A percentile compares a stretch with the other conserved stretches of the same genome.
These are phyloP conservation scores for Hymenoscyphus scutula DNA, from an alignment of 2,329 filamentous ascomycete species.

Conservation along the genomic window DNA sequence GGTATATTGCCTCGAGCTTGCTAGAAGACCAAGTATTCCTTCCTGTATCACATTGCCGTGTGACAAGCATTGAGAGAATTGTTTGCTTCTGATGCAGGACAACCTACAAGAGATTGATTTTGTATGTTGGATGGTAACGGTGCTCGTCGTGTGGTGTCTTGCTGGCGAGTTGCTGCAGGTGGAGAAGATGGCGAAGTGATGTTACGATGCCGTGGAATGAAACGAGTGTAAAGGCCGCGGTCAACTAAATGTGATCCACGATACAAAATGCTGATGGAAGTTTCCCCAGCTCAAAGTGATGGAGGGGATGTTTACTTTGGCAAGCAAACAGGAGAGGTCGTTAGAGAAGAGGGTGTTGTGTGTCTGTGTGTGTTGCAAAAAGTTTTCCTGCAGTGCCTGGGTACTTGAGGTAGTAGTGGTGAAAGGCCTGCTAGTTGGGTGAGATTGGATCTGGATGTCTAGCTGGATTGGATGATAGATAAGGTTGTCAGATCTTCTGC, in stretches of 20 bases:
- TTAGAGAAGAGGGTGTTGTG: background rate
- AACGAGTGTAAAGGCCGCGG: slow-evolving; percentile 33
- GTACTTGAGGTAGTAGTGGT: slow-evolving; percentile 21
- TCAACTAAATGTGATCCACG: slow-evolving; percentile 30
- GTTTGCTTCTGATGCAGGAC: slow-evolving; percentile 25
- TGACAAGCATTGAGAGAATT: slow-evolving; percentile 39
- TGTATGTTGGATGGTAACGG: slow-evolving; percentile 10
- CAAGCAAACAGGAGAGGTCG: background rate
- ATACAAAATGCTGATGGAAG: slow-evolving; percentile 31
- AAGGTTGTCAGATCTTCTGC: slow-evolving; percentile 30
- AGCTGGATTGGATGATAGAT: slow-evolving; percentile 23
- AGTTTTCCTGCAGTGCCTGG: slow-evolving; percentile 25
- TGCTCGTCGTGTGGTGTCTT: slow-evolving; percentile 7
- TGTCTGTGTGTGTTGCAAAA: slow-evolving; percentile 19
- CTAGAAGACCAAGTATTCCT: slow-evolving; percentile 40
- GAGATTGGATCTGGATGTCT: slow-evolving; percentile 2
- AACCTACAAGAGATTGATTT: slow-evolving; percentile 20
- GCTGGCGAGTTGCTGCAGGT: slow-evolving; percentile 7
- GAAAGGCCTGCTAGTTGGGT: slow-evolving; percentile 1
- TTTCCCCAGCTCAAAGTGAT: slow-evolving; percentile 24
- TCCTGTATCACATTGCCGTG: slow-evolving; percentile 39
- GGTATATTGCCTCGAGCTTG: slow-evolving; percentile 37
- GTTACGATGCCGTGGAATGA: slow-evolving; percentile 31
- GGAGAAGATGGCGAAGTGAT: slow-evolving; percentile 12
- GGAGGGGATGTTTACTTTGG: slow-evolving; percentile 15